Evolutionary conservation across 164 flowering plant genomes (phyloP), one percentile per base, ranked within the genome.

Genomic region (Paratinospora sagittata): DNA sequence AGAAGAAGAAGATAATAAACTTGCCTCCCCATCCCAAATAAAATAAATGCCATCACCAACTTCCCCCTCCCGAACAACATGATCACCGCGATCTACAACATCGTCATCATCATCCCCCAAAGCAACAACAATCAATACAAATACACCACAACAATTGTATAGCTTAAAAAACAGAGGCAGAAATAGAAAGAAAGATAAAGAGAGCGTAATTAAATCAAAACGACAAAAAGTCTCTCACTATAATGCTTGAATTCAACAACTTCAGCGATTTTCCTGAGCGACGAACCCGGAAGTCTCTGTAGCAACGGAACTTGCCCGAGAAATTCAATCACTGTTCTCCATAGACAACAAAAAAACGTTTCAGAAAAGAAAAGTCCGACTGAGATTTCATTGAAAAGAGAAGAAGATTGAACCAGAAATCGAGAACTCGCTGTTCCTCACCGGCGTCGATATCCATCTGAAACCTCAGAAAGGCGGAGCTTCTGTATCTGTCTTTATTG

Each of bases 21-120:
- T 68, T 75, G 88, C 98, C 91, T 88, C 90, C 68, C 98, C 97
- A 24, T 89, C 92, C 95, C 89, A 94, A 24, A 94, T 80, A 80
- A 90, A 89, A 72, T 87, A 94, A 41, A 89, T 73, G 49, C 97
- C 98, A 75, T 86, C 93, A 41, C 87, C 92, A 60, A 36, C 30
- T 52, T 88, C 88, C 16, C 97, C 97, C 73, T 87, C 91, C 4
- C 87, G 86, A 71, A 89, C 84, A 67, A 93, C 81, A 69, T 80
- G 80, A 62, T 88, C 91, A 58, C 92, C 91, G 13, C 41, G 67
- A 43, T 82, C 97, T 92, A 76, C 5, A 66, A 36, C 41, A 36
- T 11, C 34, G 30, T 27, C 55, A 47, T 19, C 14, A 68, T 49
- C 16, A 37, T 8, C 34, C 34, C 34, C 34, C 2, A 9, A 33